Percentiles rank a stretch among this genome's conserved stretches.
These are phyloP conservation scores for Leptomonas seymouri DNA, from an alignment of 208 protist genomes.

Conservation along the genomic window DNA sequence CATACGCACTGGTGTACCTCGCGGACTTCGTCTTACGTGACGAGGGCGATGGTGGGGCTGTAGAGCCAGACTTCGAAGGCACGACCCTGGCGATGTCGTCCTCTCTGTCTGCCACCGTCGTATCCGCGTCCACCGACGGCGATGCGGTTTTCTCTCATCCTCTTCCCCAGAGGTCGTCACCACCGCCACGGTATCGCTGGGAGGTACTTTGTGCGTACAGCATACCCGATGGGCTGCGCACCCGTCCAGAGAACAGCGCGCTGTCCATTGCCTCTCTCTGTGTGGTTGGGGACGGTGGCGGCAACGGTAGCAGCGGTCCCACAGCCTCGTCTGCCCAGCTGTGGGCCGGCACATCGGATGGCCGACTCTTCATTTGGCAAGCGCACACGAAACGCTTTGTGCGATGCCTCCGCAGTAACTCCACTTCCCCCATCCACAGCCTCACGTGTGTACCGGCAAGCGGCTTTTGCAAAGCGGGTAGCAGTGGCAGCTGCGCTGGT, in stretches of 20 bases:
- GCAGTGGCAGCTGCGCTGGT: background rate
- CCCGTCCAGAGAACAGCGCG: background rate
- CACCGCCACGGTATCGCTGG: conserved; percentile 4
- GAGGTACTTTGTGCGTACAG: conserved; percentile 23
- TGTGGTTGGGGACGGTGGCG: conserved; percentile 5
- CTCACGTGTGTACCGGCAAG: conserved; percentile 5
- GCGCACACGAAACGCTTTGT: conserved; percentile 27
- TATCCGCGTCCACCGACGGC: conserved; percentile 11
- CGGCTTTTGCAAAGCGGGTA: background rate
- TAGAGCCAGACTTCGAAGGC: background rate
- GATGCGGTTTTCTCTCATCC: background rate
- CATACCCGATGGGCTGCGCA: conserved; percentile 10
- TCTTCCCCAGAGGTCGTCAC: background rate
- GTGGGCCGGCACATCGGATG: conserved; percentile 45
- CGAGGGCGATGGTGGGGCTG: background rate
- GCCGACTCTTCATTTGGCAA: conserved; percentile 46
- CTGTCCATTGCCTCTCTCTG: conserved; percentile 25
- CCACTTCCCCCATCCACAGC: conserved; percentile 27
- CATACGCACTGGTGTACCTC: conserved; percentile 4
- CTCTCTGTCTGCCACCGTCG: conserved; percentile 4
- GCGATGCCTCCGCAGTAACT: conserved; percentile 32
- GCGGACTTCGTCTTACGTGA: background rate
- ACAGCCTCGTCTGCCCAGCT: conserved; percentile 14
- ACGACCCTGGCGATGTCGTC: conserved; percentile 17
- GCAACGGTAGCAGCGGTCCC: background rate